These are phyloP conservation scores for Phytophthora lateralis DNA, from an alignment of 352 stramenopile species.

Conservation along the genomic window DNA sequence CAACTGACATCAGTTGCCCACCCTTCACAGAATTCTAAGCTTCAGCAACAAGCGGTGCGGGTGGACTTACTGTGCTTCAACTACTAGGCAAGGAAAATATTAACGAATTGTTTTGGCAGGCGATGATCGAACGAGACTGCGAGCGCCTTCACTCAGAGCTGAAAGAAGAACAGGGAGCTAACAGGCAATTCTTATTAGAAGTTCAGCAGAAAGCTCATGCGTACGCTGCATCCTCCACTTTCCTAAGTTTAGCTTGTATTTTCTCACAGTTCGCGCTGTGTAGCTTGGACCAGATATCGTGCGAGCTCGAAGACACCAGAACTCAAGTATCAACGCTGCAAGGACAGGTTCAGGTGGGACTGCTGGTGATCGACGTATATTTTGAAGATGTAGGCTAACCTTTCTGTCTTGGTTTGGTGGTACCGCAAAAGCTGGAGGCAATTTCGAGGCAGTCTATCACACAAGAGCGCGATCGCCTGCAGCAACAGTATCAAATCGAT, in stretches of 20 bases:
- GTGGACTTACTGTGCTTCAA: not conserved
- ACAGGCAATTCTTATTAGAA: constrained; percentile 38
- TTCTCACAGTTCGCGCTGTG: not conserved
- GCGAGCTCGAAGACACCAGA: constrained; percentile 42
- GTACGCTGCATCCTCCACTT: constrained; percentile 21
- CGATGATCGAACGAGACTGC: constrained; percentile 36
- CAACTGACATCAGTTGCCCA: not conserved
- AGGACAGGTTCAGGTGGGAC: constrained; percentile 50
- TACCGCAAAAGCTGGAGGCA: constrained; percentile 44
- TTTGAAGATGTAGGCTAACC: not conserved
- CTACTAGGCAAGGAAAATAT: not conserved
- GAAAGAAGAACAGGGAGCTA: constrained; percentile 35
- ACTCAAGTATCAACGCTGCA: constrained; percentile 49
- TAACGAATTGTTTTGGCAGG: constrained; percentile 19
- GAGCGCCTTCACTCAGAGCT: constrained; percentile 43
- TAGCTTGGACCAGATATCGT: constrained; percentile 40
- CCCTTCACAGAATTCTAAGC: constrained; percentile 29
- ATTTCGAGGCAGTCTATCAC: constrained; percentile 48
- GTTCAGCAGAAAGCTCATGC: constrained; percentile 41
- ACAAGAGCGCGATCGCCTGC: constrained; percentile 51
- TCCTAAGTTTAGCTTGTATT: not conserved
- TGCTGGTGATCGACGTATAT: not conserved
- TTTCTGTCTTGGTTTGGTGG: not conserved
- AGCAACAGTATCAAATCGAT: constrained; percentile 41
- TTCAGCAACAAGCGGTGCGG: constrained; percentile 32